Percentiles rank a stretch among this genome's conserved stretches.
Conservation (phyloP, 352 stramenopile species). For the Phytophthora quininea region DNA sequence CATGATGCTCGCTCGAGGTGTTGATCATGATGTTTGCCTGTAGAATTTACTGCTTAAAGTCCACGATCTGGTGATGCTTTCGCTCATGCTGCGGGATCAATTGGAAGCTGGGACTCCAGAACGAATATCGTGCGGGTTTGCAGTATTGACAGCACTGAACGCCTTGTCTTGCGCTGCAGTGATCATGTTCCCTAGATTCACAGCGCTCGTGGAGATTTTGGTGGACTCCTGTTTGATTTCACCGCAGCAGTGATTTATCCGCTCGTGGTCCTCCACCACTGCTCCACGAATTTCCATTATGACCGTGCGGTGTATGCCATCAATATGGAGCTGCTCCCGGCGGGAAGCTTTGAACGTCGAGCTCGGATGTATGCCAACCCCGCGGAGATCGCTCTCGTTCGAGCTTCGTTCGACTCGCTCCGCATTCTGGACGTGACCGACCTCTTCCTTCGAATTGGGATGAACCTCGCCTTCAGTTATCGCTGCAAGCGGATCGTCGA, state of each 20-base stretch:
- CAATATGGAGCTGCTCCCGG: constrained; percentile 31
- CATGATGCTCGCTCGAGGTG: background rate
- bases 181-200: constrained; percentile 11
- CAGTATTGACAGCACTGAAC: constrained; percentile 20
- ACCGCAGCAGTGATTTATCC: constrained; percentile 34
- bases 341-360: constrained; percentile 37
- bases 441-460: constrained; percentile 36
- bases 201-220: constrained; percentile 34
- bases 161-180: constrained; percentile 14
- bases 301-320: constrained; percentile 29
- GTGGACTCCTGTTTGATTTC: constrained; percentile 46
- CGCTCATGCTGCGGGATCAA: constrained; percentile 25
- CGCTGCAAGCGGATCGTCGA: constrained; percentile 44
- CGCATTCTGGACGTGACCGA: constrained; percentile 30
- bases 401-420: constrained; percentile 36
- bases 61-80: constrained; percentile 32
- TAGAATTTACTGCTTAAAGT: constrained; percentile 40
- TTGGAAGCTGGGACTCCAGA: constrained; percentile 27
- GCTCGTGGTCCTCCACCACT: constrained; percentile 31
- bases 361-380: constrained; percentile 39
- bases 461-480: constrained; percentile 43
- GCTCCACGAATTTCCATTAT: constrained; percentile 33
- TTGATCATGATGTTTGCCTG: background rate
- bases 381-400: constrained; percentile 33
- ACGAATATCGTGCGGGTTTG: constrained; percentile 20